Conservation (phyloP, 805 yeast genomes). For the Yarrowia yakushimensis region DNA sequence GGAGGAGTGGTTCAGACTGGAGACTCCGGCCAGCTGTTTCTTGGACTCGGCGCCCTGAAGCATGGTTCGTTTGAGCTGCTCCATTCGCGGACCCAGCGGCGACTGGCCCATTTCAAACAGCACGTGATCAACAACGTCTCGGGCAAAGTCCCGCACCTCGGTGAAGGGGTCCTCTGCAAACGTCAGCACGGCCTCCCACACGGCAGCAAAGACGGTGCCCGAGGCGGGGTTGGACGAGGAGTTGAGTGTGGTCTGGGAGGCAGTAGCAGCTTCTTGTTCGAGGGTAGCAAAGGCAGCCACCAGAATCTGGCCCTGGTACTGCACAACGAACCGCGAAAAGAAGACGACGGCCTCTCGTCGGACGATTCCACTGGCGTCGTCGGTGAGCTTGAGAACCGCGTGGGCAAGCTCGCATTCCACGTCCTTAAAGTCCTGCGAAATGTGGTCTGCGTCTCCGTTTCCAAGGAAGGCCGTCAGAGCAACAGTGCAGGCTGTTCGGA, state of each 20-base stretch:
- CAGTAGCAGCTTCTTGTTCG: slow-evolving; percentile 68
- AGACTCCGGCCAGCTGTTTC: background rate
- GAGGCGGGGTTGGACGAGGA: slow-evolving; percentile 61
- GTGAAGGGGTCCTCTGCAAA: slow-evolving; percentile 83
- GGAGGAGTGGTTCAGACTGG: background rate
- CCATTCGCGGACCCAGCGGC: slow-evolving; percentile 60
- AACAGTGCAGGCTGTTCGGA: slow-evolving; percentile 75
- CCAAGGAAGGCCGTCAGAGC: slow-evolving; percentile 69
- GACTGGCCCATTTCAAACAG: slow-evolving; percentile 60
- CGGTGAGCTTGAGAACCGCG: slow-evolving; percentile 60
- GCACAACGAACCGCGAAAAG: slow-evolving; percentile 67
- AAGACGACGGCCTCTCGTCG: slow-evolving; percentile 79
- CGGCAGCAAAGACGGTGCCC: slow-evolving; percentile 79
- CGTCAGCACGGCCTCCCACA: slow-evolving; percentile 81
- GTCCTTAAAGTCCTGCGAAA: slow-evolving; percentile 23
- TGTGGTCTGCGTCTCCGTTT: slow-evolving; percentile 31
- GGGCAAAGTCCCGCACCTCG: slow-evolving; percentile 72
- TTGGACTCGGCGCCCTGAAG: background rate
- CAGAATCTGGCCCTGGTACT: slow-evolving; percentile 68
- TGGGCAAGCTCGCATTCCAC: slow-evolving; percentile 57
- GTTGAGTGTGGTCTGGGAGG: slow-evolving; percentile 59
- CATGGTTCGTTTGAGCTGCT: slow-evolving; percentile 38
- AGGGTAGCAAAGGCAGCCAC: slow-evolving; percentile 84
- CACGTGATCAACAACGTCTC: slow-evolving; percentile 69
- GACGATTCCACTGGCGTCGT: slow-evolving; percentile 88